phyloP scores from a whole-genome alignment of 2,329 filamentous ascomycete genomes.

The Cucurbitaria berberidis region DNA sequence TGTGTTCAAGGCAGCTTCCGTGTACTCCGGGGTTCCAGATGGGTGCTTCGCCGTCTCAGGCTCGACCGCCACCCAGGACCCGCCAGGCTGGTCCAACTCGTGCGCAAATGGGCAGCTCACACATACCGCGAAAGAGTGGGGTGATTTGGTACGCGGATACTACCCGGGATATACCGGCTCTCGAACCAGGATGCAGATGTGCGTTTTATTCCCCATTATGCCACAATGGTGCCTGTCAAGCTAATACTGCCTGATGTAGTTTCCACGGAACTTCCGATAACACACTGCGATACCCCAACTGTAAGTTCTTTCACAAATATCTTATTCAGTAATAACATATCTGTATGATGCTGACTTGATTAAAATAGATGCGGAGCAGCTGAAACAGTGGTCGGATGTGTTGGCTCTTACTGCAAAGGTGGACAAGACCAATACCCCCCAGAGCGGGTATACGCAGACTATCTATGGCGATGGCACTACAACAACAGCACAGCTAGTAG shows the following conservation, averaged over 20 bases:
- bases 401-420: slow-evolving; percentile 15
- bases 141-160: slow-evolving; percentile 15
- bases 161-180: slow-evolving; percentile 23
- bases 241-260: not conserved
- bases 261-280: slow-evolving; percentile 28
- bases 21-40: slow-evolving; percentile 27
- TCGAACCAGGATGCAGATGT: slow-evolving; percentile 24
- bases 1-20: slow-evolving; percentile 23
- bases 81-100: slow-evolving; percentile 37
- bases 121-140: slow-evolving; percentile 25
- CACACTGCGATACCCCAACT: slow-evolving; percentile 19
- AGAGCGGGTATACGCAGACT: slow-evolving; percentile 33
- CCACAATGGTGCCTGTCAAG: not conserved
- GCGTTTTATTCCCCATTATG: not conserved
- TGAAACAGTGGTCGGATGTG: slow-evolving; percentile 36
- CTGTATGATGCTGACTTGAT: not conserved
- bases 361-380: slow-evolving; percentile 19
- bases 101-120: slow-evolving; percentile 25
- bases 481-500: slow-evolving; percentile 25
- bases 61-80: slow-evolving; percentile 13
- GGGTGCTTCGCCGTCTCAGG: slow-evolving; percentile 29
- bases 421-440: slow-evolving; percentile 26
- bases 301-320: not conserved
- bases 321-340: slow-evolving; percentile 9
- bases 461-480: slow-evolving; percentile 33